Conservation (phyloP, 306 rosid species). For the Prunus salicina region DNA sequence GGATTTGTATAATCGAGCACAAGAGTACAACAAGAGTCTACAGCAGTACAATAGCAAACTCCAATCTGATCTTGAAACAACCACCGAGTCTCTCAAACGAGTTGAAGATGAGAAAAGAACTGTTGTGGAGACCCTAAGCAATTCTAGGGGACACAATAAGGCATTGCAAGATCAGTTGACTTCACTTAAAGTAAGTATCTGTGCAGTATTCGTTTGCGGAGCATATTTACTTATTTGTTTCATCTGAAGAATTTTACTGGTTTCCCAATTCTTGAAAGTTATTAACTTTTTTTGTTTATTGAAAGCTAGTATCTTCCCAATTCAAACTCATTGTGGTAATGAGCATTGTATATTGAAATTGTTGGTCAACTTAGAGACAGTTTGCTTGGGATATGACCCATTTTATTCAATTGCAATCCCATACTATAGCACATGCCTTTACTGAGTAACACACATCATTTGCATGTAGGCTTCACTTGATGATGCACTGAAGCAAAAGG, state of each 20-base stretch:
- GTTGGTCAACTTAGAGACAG: not conserved
- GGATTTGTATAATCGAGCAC: constrained; percentile 70
- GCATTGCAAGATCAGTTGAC: constrained; percentile 69
- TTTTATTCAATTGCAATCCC: not conserved
- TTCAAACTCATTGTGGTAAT: not conserved
- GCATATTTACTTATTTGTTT: not conserved
- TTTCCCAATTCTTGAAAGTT: not conserved
- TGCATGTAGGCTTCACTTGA: constrained; percentile 56
- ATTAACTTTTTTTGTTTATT: not conserved
- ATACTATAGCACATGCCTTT: not conserved
- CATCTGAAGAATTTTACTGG: not conserved
- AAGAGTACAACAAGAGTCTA: constrained; percentile 83
- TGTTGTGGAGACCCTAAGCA: constrained; percentile 70
- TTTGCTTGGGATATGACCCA: not conserved
- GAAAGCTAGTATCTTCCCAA: not conserved
- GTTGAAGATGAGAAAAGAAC: constrained; percentile 81
- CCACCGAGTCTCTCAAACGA: constrained; percentile 60
- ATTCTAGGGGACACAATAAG: constrained; percentile 68
- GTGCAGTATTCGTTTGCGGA: not conserved
- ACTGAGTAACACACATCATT: not conserved
- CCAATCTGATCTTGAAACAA: constrained; percentile 64
- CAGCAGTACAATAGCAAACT: constrained; percentile 83
- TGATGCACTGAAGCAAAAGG: constrained; percentile 63
- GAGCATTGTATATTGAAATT: not conserved
- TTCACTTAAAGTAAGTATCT: constrained; percentile 57